Percentiles rank a stretch among this genome's conserved stretches.
Evolutionary conservation across 148 eudicot genomes (phyloP).

Genomic region (Polygonum maritimum): DNA sequence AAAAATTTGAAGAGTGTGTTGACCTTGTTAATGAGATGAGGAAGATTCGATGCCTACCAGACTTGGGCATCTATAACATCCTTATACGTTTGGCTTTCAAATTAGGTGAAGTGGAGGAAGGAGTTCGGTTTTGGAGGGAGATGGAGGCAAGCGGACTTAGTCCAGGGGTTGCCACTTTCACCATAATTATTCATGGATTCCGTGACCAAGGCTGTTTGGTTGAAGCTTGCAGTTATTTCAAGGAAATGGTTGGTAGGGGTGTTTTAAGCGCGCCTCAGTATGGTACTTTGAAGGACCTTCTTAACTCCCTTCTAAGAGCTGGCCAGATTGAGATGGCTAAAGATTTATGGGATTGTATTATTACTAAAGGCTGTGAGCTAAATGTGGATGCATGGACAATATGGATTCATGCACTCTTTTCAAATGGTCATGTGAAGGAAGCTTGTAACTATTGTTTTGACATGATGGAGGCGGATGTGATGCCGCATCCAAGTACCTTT

Average conservation of each 20-base stretch:
- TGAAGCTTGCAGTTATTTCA: constrained; percentile 78
- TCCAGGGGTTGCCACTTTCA: constrained; percentile 66
- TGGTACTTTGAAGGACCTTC: constrained; percentile 65
- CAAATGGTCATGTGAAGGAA: constrained; percentile 80
- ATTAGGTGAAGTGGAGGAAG: constrained; percentile 76
- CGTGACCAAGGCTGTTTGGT: constrained; percentile 48
- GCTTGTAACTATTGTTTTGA: constrained; percentile 89
- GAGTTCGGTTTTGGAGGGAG: constrained; percentile 57
- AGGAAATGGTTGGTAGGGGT: constrained; percentile 83
- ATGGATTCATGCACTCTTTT: constrained; percentile 90
- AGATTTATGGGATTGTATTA: constrained; percentile 74
- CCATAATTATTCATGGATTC: constrained; percentile 62
- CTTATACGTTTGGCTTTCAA: constrained; percentile 61
- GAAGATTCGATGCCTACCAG: constrained; percentile 56
- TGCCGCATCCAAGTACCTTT: constrained; percentile 89
- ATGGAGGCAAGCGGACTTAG: constrained; percentile 57
- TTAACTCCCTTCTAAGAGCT: constrained; percentile 67
- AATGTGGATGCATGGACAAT: constrained; percentile 95
- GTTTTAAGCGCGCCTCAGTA: constrained; percentile 74
- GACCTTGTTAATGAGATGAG: constrained; percentile 72
- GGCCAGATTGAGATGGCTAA: constrained; percentile 73
- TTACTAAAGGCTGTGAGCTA: constrained; percentile 67
- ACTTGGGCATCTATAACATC: constrained; percentile 60
- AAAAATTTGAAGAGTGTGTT: constrained; percentile 73
- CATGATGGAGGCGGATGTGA: constrained; percentile 82